These are phyloP conservation scores for Zoysia matrella DNA, from an alignment of 202 grass and related monocot genomes.

Conservation along the genomic window DNA sequence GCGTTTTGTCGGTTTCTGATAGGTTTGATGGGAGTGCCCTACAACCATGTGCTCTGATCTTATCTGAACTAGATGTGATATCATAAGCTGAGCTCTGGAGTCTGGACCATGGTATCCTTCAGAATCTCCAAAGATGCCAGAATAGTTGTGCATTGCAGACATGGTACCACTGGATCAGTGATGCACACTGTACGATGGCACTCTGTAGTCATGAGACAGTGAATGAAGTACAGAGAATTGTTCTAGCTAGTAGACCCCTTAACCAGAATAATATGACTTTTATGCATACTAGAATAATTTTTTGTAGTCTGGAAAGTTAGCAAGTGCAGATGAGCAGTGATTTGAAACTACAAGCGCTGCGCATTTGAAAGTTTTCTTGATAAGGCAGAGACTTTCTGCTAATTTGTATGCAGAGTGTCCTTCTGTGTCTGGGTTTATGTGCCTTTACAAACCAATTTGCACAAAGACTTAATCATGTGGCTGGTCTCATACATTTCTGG, in stretches of 20 bases:
- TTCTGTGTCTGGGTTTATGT: background rate
- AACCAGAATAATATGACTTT: background rate
- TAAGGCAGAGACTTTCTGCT: background rate
- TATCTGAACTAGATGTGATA: slow-evolving; percentile 1
- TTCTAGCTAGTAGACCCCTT: background rate
- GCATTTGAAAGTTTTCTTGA: background rate
- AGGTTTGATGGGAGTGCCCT: slow-evolving; percentile 32
- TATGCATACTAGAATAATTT: background rate
- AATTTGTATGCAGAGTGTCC: background rate
- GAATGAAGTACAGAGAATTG: slow-evolving; percentile 7
- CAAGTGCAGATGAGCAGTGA: background rate
- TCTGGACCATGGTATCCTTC: background rate
- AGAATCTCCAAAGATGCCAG: background rate
- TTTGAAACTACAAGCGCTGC: background rate
- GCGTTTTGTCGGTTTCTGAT: slow-evolving; percentile 16
- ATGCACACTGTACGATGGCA: background rate
- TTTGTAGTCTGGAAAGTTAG: background rate
- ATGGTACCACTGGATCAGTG: background rate
- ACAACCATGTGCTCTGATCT: slow-evolving; percentile 11
- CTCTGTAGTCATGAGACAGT: background rate
- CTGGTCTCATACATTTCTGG: slow-evolving; percentile 24
- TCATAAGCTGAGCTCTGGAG: background rate
- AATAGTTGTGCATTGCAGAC: slow-evolving; percentile 11
- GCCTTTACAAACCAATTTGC: background rate
- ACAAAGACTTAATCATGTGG: background rate